These are phyloP conservation scores for Colletotrichum sp. DNA, from an alignment of 2,329 filamentous ascomycete species.

Conservation along the genomic window DNA sequence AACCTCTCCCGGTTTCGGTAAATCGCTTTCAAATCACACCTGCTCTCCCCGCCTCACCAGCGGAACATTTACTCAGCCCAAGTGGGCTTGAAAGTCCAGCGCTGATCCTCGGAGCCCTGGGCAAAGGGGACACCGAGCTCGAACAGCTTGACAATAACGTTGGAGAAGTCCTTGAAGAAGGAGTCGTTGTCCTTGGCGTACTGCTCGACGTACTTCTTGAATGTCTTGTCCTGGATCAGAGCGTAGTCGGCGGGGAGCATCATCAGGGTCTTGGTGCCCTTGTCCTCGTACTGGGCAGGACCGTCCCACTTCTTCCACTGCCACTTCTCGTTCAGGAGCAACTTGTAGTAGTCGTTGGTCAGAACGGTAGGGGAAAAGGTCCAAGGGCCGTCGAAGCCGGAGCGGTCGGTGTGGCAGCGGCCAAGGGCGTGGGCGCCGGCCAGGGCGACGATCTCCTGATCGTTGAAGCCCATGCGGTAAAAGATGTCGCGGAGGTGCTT, in stretches of 20 bases:
- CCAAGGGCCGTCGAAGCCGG: slow-evolving; percentile 88
- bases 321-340: slow-evolving; percentile 93
- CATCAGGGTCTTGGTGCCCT: slow-evolving; percentile 87
- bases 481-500: slow-evolving; percentile 92
- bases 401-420: slow-evolving; percentile 87
- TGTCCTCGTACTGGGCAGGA: slow-evolving; percentile 89
- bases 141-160: slow-evolving; percentile 80
- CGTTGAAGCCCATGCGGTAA: slow-evolving; percentile 96
- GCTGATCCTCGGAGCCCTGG: slow-evolving; percentile 58
- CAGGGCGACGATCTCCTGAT: slow-evolving; percentile 94
- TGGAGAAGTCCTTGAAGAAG: slow-evolving; percentile 93
- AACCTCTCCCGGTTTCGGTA: neutral
- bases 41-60: neutral
- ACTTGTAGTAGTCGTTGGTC: slow-evolving; percentile 93
- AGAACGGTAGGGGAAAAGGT: slow-evolving; percentile 89
- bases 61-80: slow-evolving; percentile 5
- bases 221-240: slow-evolving; percentile 85
- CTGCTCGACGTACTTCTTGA: slow-evolving; percentile 79
- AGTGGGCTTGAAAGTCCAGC: slow-evolving; percentile 68
- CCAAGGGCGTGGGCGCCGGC: slow-evolving; percentile 85
- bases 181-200: slow-evolving; percentile 90
- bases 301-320: slow-evolving; percentile 89
- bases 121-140: slow-evolving; percentile 93
- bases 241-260: slow-evolving; percentile 95
- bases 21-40: neutral